Evolutionary conservation across 2,329 filamentous ascomycete species (phyloP).

Genomic region (Dissoconium aciculare): DNA sequence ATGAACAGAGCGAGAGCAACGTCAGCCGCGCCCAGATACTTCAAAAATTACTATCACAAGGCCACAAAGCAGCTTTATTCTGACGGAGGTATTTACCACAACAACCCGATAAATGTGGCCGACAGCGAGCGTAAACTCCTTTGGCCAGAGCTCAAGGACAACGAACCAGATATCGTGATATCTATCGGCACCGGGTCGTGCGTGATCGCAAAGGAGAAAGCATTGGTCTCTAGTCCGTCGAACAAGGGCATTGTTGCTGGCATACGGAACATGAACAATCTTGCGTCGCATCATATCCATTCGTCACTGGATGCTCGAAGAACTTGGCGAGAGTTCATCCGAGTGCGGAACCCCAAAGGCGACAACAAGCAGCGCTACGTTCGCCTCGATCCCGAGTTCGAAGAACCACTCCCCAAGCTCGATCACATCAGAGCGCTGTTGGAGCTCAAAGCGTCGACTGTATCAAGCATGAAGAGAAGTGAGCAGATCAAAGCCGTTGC

Average conservation of each 20-base stretch:
- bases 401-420: slow-evolving; percentile 3
- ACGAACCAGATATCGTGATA: slow-evolving; percentile 14
- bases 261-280: too few species aligned
- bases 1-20: slow-evolving; percentile 18
- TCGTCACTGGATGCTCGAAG: too few species aligned
- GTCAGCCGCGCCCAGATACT: slow-evolving; percentile 18
- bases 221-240: too few species aligned
- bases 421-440: slow-evolving; percentile 6
- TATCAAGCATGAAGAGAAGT: slow-evolving; percentile 7
- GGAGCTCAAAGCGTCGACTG: slow-evolving; percentile 4
- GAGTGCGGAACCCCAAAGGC: too few species aligned
- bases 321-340: too few species aligned
- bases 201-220: too few species aligned
- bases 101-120: slow-evolving; percentile 17
- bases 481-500: slow-evolving; percentile 9
- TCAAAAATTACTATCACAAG: slow-evolving; percentile 3
- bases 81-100: slow-evolving; percentile 20
- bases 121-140: slow-evolving; percentile 14
- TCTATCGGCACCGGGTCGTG: slow-evolving; percentile 21
- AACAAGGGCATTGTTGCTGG: background rate
- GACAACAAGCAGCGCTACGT: too few species aligned
- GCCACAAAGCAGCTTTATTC: slow-evolving; percentile 14
- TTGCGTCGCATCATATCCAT: too few species aligned
- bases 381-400: slow-evolving; percentile 5
- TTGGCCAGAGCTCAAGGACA: slow-evolving; percentile 16